These are phyloP conservation scores for Silene vulgaris DNA, from an alignment of 179 eudicot species.

Conservation along the genomic window DNA sequence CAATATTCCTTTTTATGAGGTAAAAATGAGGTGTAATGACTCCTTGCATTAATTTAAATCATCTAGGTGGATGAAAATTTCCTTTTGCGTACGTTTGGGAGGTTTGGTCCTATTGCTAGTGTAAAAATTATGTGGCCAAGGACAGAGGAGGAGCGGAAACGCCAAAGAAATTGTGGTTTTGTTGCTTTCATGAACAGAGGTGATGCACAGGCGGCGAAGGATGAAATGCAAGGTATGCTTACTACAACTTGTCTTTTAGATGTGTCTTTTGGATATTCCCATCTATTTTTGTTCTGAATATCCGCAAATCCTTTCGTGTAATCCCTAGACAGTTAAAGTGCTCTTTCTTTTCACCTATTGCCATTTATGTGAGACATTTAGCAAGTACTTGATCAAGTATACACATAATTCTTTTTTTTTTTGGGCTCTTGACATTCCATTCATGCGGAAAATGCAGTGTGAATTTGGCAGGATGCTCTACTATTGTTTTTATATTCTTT, in stretches of 20 bases:
- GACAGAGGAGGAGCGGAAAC: conserved; percentile 89
- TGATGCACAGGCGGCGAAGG: conserved; percentile 97
- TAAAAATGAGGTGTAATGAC: conserved; percentile 2
- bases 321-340: not conserved
- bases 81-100: conserved; percentile 91
- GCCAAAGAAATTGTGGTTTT: conserved; percentile 98
- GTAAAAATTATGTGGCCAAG: conserved; percentile 99
- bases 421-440: not conserved
- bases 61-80: conserved; percentile 93
- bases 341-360: not conserved
- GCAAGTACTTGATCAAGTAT: not conserved
- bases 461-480: too few relatives aligned
- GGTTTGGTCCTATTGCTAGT: conserved; percentile 98
- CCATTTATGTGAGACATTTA: not conserved
- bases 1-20: not conserved
- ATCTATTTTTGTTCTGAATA: not conserved
- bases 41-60: not conserved
- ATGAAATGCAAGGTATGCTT: conserved; percentile 93
- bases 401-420: not conserved
- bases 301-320: not conserved
- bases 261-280: not conserved
- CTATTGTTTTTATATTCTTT: too few relatives aligned
- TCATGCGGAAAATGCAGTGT: not conserved
- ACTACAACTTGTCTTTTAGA: conserved; percentile 7
- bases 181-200: conserved; percentile 97